Evolutionary conservation across 768 basidiomycete species (phyloP), one percentile per base, ranked within the genome.

Genomic region (Pleurotus salmoneostramineus): DNA sequence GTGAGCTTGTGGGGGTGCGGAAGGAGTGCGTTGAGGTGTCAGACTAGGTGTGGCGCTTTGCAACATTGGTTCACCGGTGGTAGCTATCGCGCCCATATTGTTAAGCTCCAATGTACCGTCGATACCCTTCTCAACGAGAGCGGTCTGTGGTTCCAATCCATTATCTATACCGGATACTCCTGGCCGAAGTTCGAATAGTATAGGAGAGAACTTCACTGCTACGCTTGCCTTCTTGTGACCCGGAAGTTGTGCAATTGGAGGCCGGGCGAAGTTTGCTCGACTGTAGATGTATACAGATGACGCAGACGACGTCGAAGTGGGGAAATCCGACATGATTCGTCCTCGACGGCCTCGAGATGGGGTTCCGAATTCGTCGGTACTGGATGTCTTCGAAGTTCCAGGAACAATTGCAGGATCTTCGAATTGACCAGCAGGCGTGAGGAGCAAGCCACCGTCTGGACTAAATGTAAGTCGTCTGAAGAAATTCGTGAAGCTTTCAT

Each of bases 391-490:
- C 56, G 61, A 55, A 34, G 64, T 44, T 49, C 62, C 47, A 56
- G 77, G 67, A 11, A 75, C 70, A 32, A 85, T 84, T 11, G 89
- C 84, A 3, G 93, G 90, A 69, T 98, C 96, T 68, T 98, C 95
- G 65, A 97, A 98, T 67, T 96, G 92, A 0, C 97, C 97, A 1
- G 97, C 96, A 0, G 97, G 97, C 0, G 97, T 98, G 62, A 98
- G 76, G 46, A 99, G 79, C 36, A 99, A 77, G 7, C 88, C 92
- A 0, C 97, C 97, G 68, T 99, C 97, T 1, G 96, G 93, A 56
- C 93, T 94, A 73, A 98, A 99, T 8, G 89, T 88, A 60, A 99
- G 76, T 36, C 97, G 82, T 32, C 97, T 78, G 80, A 98, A 99
- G 76, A 98, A 99, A 64, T 95, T 94, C 3, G 93, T 94, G 65